Evolutionary conservation across 225 moss, liverwort and hornwort genomes (phyloP).

Genomic region (Rhytidiadelphus loreus): DNA sequence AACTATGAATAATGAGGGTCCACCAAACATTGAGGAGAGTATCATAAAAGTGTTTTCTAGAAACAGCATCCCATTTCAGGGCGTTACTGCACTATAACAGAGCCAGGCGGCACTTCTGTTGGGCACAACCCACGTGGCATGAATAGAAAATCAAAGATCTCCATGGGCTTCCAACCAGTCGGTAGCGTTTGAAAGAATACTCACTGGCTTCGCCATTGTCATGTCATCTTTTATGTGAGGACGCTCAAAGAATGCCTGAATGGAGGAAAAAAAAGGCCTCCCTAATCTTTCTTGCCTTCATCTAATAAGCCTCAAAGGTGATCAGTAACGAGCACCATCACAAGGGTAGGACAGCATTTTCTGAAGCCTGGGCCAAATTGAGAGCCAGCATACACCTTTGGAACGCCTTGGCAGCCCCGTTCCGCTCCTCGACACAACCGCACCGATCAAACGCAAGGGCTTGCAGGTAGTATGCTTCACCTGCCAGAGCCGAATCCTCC

Average conservation of each 20-base stretch:
- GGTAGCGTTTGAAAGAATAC: background rate
- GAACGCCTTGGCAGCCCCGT: conserved; percentile 42
- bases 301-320: background rate
- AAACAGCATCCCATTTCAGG: background rate
- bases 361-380: conserved; percentile 23
- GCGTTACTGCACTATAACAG: background rate
- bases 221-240: background rate
- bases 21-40: background rate
- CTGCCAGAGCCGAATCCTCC: conserved; percentile 51
- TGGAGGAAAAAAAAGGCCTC: background rate
- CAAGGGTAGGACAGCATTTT: conserved; percentile 32
- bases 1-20: background rate
- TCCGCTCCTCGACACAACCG: conserved; percentile 47
- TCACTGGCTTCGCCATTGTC: background rate
- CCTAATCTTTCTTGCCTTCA: background rate
- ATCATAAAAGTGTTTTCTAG: background rate
- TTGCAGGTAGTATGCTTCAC: conserved; percentile 71
- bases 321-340: background rate
- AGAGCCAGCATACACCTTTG: conserved; percentile 40
- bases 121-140: background rate
- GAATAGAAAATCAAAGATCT: background rate
- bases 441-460: conserved; percentile 59
- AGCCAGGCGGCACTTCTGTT: too few species aligned
- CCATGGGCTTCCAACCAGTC: background rate
- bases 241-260: background rate